phyloP scores from a whole-genome alignment of 2,329 filamentous ascomycete genomes.

The Fusarium irregulare region DNA sequence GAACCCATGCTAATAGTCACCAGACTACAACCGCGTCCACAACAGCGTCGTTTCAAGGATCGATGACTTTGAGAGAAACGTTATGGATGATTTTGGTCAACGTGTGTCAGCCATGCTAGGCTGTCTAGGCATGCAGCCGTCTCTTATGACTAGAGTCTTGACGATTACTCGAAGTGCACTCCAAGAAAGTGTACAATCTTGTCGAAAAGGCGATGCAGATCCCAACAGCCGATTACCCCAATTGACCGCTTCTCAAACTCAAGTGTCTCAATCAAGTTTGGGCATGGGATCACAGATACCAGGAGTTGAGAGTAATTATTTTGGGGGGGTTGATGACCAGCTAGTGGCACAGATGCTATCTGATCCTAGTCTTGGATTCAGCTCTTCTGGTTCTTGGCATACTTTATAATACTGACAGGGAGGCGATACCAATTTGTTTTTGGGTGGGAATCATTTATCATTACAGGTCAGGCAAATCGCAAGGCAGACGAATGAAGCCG shows the following conservation, averaged over 20 bases:
- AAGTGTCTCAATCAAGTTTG: neutral
- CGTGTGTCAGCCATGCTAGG: neutral
- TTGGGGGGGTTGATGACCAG: neutral
- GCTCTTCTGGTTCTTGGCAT: neutral
- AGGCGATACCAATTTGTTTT: conserved; percentile 25
- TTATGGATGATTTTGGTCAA: conserved; percentile 6
- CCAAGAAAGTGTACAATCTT: conserved; percentile 6
- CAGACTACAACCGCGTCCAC: conserved; percentile 17
- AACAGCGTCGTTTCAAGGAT: neutral
- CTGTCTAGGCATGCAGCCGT: neutral
- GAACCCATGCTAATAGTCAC: conserved; percentile 2
- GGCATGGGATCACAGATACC: neutral
- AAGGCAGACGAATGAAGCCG: neutral
- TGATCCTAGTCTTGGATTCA: neutral
- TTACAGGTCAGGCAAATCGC: neutral
- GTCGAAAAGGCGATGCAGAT: neutral
- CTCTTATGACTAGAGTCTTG: neutral
- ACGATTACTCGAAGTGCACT: neutral
- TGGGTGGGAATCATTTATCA: neutral
- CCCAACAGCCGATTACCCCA: neutral
- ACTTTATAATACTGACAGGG: neutral
- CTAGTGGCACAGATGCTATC: neutral
- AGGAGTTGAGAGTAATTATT: neutral
- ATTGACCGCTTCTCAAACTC: neutral
- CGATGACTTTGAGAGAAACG: neutral